A percentile compares a stretch with the other conserved stretches of the same genome.
Evolutionary conservation across 2,329 filamentous ascomycete species (phyloP).

Genomic region (Fusarium abutilonis): DNA sequence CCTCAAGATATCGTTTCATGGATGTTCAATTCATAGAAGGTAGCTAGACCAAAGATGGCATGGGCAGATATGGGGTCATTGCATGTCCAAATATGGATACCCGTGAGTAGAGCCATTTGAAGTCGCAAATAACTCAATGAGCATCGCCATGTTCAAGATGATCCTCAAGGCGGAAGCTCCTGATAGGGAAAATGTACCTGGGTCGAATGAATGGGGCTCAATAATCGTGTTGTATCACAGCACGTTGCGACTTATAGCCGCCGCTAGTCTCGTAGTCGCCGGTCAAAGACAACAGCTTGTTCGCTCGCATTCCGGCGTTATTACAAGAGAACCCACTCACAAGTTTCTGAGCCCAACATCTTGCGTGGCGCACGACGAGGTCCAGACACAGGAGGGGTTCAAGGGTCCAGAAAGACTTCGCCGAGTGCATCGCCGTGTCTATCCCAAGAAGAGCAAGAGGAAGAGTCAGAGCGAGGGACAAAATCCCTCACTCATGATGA

Average conservation of each 20-base stretch:
- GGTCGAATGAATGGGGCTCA: constrained; percentile 20
- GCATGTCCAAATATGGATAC: background rate
- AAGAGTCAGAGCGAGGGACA: constrained; percentile 22
- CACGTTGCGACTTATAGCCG: constrained; percentile 29
- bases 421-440: constrained; percentile 39
- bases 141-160: constrained; percentile 4
- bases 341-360: constrained; percentile 15
- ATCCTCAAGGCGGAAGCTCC: constrained; percentile 25
- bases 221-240: constrained; percentile 20
- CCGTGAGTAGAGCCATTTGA: background rate
- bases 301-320: constrained; percentile 39
- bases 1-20: constrained; percentile 5
- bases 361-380: constrained; percentile 14
- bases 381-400: constrained; percentile 34
- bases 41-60: constrained; percentile 28
- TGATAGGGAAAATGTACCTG: constrained; percentile 19
- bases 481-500: constrained; percentile 40
- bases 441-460: constrained; percentile 37
- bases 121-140: constrained; percentile 27
- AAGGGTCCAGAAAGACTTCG: constrained; percentile 33
- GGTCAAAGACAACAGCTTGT: constrained; percentile 22
- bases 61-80: constrained; percentile 10
- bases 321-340: constrained; percentile 31
- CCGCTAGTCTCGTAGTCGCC: constrained; percentile 37
- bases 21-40: constrained; percentile 17